phyloP scores from a whole-genome alignment of 257 asterid genomes.

The Catharanthus roseus region DNA sequence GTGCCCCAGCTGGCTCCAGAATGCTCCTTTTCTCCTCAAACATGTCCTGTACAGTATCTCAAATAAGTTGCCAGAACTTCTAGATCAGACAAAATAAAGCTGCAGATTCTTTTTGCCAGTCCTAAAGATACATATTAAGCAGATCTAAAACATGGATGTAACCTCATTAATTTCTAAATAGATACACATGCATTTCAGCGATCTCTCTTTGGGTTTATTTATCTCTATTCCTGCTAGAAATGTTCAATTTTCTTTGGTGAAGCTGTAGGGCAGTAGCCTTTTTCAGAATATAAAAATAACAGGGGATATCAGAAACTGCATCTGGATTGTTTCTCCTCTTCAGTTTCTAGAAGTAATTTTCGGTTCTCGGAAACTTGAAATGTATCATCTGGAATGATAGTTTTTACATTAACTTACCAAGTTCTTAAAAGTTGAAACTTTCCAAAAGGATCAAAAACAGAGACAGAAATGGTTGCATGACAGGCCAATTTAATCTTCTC shows the following conservation, averaged over 20 bases:
- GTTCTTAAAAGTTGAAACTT: background rate
- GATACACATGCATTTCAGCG: background rate
- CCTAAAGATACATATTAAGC: background rate
- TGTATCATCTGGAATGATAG: background rate
- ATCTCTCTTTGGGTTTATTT: too few species aligned
- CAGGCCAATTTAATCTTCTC: background rate
- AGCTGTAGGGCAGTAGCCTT: too few species aligned
- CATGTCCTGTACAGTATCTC: conserved; percentile 56
- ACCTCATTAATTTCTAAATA: background rate
- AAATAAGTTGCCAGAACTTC: background rate
- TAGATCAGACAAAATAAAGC: background rate
- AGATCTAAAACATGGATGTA: background rate
- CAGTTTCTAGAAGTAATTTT: background rate
- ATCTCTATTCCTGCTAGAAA: too few species aligned
- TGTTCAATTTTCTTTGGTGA: too few species aligned
- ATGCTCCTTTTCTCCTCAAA: conserved; percentile 97
- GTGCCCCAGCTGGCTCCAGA: conserved; percentile 98
- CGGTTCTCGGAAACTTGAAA: background rate
- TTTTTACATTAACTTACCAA: background rate
- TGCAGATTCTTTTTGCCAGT: background rate
- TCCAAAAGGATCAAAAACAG: background rate
- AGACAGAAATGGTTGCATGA: background rate
- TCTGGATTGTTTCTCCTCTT: background rate
- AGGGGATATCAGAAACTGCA: background rate
- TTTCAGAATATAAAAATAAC: background rate